These are phyloP conservation scores for Vitis riparia DNA, from an alignment of 164 flowering plant genomes.

Conservation along the genomic window DNA sequence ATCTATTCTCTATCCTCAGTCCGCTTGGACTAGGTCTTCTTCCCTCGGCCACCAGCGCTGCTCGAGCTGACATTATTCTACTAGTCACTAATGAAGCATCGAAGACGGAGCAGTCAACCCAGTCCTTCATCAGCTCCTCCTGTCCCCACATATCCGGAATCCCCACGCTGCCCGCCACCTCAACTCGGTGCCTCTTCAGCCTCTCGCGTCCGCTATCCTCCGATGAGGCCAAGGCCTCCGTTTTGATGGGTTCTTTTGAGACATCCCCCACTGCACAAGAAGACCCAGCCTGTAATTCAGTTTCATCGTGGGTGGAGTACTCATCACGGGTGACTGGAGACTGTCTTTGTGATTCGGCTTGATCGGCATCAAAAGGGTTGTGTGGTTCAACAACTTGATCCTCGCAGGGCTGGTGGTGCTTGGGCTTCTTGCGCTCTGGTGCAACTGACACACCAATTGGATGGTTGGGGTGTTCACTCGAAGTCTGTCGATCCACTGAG, in stretches of 20 bases:
- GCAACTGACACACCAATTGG: no score
- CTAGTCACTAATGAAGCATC: constrained; percentile 36
- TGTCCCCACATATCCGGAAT: constrained; percentile 76
- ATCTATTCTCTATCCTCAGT: constrained; percentile 37
- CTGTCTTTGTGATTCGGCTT: no score
- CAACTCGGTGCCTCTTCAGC: constrained; percentile 50
- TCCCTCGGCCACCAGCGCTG: constrained; percentile 43
- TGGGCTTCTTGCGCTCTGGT: no score
- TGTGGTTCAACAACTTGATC: background rate
- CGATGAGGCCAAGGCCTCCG: no score
- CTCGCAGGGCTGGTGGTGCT: background rate
- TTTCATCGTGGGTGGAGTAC: no score
- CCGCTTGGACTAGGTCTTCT: constrained; percentile 29
- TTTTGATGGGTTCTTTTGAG: no score
- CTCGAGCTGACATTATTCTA: constrained; percentile 43
- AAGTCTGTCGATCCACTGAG: no score
- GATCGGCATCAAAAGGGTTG: no score
- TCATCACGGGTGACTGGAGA: no score
- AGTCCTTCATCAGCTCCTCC: constrained; percentile 56
- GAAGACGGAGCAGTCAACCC: constrained; percentile 53
- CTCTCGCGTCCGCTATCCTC: constrained; percentile 50
- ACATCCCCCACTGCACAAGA: no score
- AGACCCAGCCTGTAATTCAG: no score
- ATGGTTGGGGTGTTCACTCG: no score
- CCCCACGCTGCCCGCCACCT: constrained; percentile 65